Conservation (phyloP, 176 grass and related monocot species). For the Carex parvula region DNA sequence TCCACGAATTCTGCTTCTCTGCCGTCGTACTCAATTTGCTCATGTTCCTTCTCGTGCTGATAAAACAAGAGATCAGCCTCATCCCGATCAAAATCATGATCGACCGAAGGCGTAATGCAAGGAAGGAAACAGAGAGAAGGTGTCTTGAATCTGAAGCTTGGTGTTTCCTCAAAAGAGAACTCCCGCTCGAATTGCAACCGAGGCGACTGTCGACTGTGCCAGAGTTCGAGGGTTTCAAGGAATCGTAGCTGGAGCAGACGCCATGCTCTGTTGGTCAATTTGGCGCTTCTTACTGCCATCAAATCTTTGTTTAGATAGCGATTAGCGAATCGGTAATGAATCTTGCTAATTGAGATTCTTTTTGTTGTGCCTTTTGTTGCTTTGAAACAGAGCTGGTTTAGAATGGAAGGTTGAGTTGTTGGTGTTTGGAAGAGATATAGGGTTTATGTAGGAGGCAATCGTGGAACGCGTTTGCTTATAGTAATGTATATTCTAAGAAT, state of each 20-base stretch:
- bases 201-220: conserved; percentile 15
- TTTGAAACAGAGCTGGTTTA: neutral
- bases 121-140: conserved; percentile 57
- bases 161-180: conserved; percentile 87
- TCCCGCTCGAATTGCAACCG: conserved; percentile 49
- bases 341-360: neutral
- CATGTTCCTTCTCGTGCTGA: neutral
- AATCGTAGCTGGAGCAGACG: conserved; percentile 33
- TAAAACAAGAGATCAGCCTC: conserved; percentile 43
- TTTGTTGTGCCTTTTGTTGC: neutral
- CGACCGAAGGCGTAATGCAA: conserved; percentile 48
- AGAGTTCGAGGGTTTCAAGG: conserved; percentile 39
- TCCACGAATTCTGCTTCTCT: neutral
- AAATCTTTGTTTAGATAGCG: neutral
- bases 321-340: neutral
- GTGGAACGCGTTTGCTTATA: neutral
- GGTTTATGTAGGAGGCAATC: neutral
- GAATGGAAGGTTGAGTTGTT: neutral
- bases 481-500: neutral
- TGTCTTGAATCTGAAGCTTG: conserved; percentile 58
- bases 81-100: conserved; percentile 38
- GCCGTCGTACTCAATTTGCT: neutral
- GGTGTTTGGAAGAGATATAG: neutral
- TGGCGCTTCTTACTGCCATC: conserved; percentile 24
- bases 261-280: conserved; percentile 50